Evolutionary conservation across 768 basidiomycete genomes (phyloP), one percentile per base, ranked within the genome.

Genomic region (Lentinula sp.): DNA sequence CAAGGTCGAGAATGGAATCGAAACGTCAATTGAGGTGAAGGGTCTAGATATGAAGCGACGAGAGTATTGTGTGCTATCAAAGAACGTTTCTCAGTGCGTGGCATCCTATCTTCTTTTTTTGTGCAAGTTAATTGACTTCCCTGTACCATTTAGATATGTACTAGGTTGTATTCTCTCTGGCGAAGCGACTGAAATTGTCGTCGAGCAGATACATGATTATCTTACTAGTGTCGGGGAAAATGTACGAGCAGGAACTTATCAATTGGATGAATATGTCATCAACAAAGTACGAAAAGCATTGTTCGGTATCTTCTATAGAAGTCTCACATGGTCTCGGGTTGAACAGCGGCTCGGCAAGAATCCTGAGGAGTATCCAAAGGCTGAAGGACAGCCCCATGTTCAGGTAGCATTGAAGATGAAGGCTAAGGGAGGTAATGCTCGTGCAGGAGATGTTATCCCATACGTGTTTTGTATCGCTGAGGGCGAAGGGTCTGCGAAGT

Each of bases 1-100:
- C 71, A 98, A 97, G 75, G 86, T 98, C 45, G 93, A 95, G 67
- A 92, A 94, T 64, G 86, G 86, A 31, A 81, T 82, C 0, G 81
- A 83, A 60, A 89, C 91, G 0, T 85, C 84, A 13, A 91, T 84
- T 1, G 97, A 99, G 69, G 79, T 99, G 72, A 99, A 99, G 69
- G 97, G 97, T 73, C 77, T 99, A 23, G 97, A 99, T 74, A 98
- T 99, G 97, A 98, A 98, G 73, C 86, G 97, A 49, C 80, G 97
- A 79, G 97, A 99, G 71, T 99, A 93, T 72, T 95, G 90, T 64
- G 82, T 82, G 0, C 73, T 99, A 57, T 98, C 95, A 1, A 99
- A 99, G 75, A 85, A 84, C 43, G 88, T 94, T 35, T 98, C 95
- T 0, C 89, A 91, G 94, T 98, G 66, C 65, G 94, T 79, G 9